Evolutionary conservation across 2,329 filamentous ascomycete species (phyloP).

Genomic region (Penicillium glabrum): DNA sequence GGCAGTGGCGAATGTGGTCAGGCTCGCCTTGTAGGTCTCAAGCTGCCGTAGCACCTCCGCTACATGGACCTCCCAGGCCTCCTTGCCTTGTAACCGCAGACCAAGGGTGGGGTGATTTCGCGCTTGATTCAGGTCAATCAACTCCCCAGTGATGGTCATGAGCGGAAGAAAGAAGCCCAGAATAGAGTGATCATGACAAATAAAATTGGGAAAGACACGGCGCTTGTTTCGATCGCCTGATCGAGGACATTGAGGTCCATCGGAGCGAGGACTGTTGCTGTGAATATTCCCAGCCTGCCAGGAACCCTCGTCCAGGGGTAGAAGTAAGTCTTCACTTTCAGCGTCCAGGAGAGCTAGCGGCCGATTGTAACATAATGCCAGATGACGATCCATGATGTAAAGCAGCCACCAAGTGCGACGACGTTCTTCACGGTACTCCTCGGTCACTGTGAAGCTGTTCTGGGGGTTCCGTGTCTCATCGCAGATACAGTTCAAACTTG

Average conservation of each 20-base stretch:
- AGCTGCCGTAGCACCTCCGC: constrained; percentile 78
- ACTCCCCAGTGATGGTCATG: constrained; percentile 89
- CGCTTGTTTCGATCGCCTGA: constrained; percentile 46
- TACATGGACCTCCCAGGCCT: constrained; percentile 78
- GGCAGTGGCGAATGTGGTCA: constrained; percentile 47
- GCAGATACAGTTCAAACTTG: constrained; percentile 38
- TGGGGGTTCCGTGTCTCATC: constrained; percentile 26
- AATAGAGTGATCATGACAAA: constrained; percentile 83
- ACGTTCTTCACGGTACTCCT: constrained; percentile 86
- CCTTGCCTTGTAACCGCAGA: constrained; percentile 67
- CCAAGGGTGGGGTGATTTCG: constrained; percentile 86
- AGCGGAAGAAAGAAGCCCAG: constrained; percentile 92
- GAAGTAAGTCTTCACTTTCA: constrained; percentile 78
- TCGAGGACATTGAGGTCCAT: constrained; percentile 36
- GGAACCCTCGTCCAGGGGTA: constrained; percentile 82
- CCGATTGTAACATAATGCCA: constrained; percentile 88
- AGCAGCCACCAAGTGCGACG: constrained; percentile 91
- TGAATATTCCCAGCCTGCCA: constrained; percentile 85
- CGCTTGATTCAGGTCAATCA: constrained; percentile 86
- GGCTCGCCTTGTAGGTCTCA: constrained; percentile 75
- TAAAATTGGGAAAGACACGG: constrained; percentile 72
- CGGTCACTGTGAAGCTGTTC: constrained; percentile 49
- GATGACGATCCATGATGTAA: constrained; percentile 86
- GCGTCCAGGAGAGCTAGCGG: constrained; percentile 83
- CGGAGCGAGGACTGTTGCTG: constrained; percentile 46